Percentiles rank a stretch among this genome's conserved stretches.
phyloP scores from a whole-genome alignment of 1,284 basidiomycete genomes.

The Pisolithus thermaeus region DNA sequence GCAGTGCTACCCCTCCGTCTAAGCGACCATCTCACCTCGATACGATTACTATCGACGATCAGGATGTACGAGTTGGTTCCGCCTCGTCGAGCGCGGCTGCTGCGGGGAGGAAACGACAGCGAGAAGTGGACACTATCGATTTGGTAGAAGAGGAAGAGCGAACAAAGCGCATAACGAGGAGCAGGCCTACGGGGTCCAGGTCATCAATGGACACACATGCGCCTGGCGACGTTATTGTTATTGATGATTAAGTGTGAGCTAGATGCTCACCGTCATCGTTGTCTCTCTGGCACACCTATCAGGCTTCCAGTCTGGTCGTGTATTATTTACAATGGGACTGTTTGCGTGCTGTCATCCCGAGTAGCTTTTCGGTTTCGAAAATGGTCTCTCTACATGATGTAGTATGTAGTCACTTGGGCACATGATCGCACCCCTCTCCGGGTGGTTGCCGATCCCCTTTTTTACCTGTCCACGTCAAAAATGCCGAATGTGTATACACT shows the following conservation, averaged over 20 bases:
- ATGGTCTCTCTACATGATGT: too few relatives aligned
- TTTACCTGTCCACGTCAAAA: background rate
- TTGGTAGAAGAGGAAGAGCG: slow-evolving; percentile 18
- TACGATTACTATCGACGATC: slow-evolving; percentile 46
- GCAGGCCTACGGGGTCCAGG: slow-evolving; percentile 2
- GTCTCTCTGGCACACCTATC: background rate
- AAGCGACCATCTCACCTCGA: slow-evolving; percentile 19
- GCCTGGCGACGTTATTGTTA: slow-evolving; percentile 36
- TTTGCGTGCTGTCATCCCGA: too few relatives aligned
- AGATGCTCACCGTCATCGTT: background rate
- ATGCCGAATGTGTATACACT: slow-evolving; percentile 1
- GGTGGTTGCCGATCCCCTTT: slow-evolving; percentile 6
- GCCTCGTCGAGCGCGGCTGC: background rate
- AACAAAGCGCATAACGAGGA: slow-evolving; percentile 14
- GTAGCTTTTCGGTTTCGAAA: too few relatives aligned
- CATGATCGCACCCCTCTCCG: background rate
- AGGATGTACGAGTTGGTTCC: slow-evolving; percentile 34
- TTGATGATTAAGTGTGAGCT: slow-evolving; percentile 31
- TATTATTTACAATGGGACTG: background rate
- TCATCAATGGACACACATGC: slow-evolving; percentile 8
- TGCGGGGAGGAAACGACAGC: slow-evolving; percentile 21
- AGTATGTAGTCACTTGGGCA: too few relatives aligned
- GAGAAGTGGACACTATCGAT: slow-evolving; percentile 23
- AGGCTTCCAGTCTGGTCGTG: background rate
- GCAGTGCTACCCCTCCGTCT: slow-evolving; percentile 1